A percentile compares a stretch with the other conserved stretches of the same genome.
phyloP scores from a whole-genome alignment of 2,329 filamentous ascomycete genomes.

The Drechmeria coniospora region DNA sequence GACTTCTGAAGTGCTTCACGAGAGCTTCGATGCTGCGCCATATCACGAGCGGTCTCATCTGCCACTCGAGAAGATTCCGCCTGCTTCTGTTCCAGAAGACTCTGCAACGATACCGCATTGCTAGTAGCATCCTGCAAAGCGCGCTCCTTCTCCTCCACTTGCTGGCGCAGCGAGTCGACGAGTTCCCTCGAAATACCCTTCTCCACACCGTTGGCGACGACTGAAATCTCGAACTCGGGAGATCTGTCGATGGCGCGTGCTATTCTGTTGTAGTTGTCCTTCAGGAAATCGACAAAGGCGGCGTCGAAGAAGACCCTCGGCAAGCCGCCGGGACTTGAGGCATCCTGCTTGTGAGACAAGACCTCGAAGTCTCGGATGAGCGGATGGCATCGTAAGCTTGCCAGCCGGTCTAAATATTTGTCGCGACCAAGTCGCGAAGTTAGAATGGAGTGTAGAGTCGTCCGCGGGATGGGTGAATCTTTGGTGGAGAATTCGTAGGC shows the following conservation, averaged over 20 bases:
- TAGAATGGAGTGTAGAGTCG: constrained; percentile 66
- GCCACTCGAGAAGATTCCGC: constrained; percentile 54
- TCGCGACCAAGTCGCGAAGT: constrained; percentile 67
- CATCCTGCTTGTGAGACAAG: constrained; percentile 50
- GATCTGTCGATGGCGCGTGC: constrained; percentile 78
- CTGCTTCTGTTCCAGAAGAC: constrained; percentile 55
- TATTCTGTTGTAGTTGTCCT: constrained; percentile 85
- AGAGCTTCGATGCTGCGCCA: constrained; percentile 15
- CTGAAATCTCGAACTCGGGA: constrained; percentile 71
- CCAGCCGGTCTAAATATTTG: constrained; percentile 70
- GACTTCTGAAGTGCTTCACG: constrained; percentile 11
- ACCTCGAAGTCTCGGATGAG: constrained; percentile 84
- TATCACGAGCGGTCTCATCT: constrained; percentile 26
- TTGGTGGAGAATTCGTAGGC: constrained; percentile 96
- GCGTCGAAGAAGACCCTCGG: constrained; percentile 77
- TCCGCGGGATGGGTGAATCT: constrained; percentile 77
- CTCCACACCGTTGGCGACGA: constrained; percentile 63
- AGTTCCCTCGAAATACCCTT: constrained; percentile 89
- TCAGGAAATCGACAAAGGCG: constrained; percentile 83
- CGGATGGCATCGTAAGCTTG: constrained; percentile 60
- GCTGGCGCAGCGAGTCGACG: constrained; percentile 66
- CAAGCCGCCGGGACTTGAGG: constrained; percentile 30
- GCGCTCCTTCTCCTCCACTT: constrained; percentile 57
- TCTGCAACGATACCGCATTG: constrained; percentile 29
- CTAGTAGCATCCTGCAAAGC: constrained; percentile 31